Evolutionary conservation across 345 rosid genomes (phyloP).

Genomic region (Salix caprea): DNA sequence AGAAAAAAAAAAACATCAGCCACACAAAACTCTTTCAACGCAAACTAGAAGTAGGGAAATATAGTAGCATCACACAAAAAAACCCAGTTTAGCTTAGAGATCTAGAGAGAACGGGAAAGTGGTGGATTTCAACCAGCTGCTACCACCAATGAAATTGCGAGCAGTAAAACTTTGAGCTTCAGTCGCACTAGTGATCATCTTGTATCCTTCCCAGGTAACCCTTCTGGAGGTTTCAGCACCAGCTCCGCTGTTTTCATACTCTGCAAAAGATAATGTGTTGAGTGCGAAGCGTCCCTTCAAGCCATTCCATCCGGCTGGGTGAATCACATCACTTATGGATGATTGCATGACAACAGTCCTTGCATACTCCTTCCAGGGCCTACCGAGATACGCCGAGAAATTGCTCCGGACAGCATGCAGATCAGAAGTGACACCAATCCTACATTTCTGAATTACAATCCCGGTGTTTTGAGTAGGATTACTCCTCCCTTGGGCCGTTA

Average conservation of each 20-base stretch:
- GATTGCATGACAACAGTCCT: conserved; percentile 86
- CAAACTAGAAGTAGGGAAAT: neutral
- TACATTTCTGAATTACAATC: conserved; percentile 74
- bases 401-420: conserved; percentile 38
- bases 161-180: conserved; percentile 63
- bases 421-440: conserved; percentile 79
- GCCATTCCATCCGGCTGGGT: conserved; percentile 70
- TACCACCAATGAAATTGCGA: conserved; percentile 57
- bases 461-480: conserved; percentile 93
- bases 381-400: conserved; percentile 73
- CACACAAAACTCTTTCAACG: neutral
- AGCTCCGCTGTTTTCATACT: conserved; percentile 61
- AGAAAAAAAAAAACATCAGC: neutral
- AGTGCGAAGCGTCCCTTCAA: conserved; percentile 72
- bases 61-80: neutral
- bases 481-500: conserved; percentile 83
- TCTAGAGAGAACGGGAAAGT: conserved; percentile 77
- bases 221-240: conserved; percentile 70
- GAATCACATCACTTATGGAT: conserved; percentile 52
- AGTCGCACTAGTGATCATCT: conserved; percentile 44
- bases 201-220: conserved; percentile 69
- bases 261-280: conserved; percentile 56
- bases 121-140: conserved; percentile 60
- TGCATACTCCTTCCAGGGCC: conserved; percentile 91
- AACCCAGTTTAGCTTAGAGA: conserved; percentile 17